Evolutionary conservation across 345 rosid species (phyloP), one percentile per base, ranked within the genome.

Genomic region (Turnera subulata): DNA sequence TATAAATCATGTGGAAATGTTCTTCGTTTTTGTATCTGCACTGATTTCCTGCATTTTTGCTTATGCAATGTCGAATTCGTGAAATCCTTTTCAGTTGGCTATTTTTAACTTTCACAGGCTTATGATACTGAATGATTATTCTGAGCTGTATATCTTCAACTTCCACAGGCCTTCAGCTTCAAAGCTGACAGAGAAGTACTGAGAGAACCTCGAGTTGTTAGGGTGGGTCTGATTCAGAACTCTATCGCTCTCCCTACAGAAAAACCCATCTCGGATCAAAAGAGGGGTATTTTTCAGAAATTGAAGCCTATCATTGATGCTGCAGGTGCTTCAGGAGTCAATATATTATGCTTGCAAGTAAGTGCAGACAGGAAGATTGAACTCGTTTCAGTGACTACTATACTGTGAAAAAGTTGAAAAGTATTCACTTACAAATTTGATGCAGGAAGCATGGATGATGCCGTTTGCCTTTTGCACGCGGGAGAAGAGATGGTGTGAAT

Each of bases 391-490:
- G 45, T 40, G 7, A 38, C 6, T 18, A 23, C 15, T 43, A 42
- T 51, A 40, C 26, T 44, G 15, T 32, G 50, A 24, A 39, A 29
- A 4, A n/a, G 47, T 38, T 35, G 8, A 17, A 12, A 16, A 58
- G 29, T 52, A 42, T 32, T 21, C 16, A 61, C 22, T 6, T 49
- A 17, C 56, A 18, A 26, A 48, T 12, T 26, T 59, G 6, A 44
- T 56, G 13, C 40, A 92, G 97, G 97, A 93, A 83, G 97, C 97
- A 58, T 93, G 97, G 97, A 89, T 63, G 46, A 89, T 89, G 96
- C 97, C 99, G 5, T 93, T 89, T 79, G 97, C 96, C 50, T 93
- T 89, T 53, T 93, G 99, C 59, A 86, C 99, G 1, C 68, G 99
- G 64, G 99, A 93, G 81, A 89, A 82, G 83, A 85, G 78, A 55